Evolutionary conservation across 176 grass and related monocot genomes (phyloP), one percentile per base, ranked within the genome.

Genomic region (Cenchrus fungigraminus): DNA sequence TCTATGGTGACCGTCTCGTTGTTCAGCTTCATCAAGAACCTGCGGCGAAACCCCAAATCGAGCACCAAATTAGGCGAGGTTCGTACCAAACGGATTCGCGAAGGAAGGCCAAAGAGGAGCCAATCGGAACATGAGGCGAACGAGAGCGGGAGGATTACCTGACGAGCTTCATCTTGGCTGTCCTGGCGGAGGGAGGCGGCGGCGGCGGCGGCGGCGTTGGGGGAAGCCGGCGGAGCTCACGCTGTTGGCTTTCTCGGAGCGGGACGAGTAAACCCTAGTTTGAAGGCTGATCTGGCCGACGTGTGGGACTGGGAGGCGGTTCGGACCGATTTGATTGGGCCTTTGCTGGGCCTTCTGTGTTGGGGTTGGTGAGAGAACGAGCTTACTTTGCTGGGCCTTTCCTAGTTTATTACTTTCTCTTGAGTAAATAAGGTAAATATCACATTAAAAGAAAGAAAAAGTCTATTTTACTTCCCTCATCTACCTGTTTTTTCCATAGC

Each of bases 11-110:
- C 95, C 51, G 92, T 98, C 85, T 98, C 92, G 66, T 98, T 98
- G 95, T 95, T 95, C 71, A 98, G 73, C 92, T 98, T 98, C 95
- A 95, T 98, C 87, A 98, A 82, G 79, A 98, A 98, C 85, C 95
- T 98, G 86, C 58, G 55, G 20, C 4, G 8, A 74, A 87, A 45
- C 31, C 44, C 77, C 82, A 85, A 83, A 77, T 91, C 86, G 17
- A 64, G 66, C 47, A 68, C 68, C 17, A 45, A 61, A 79, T 59
- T 50, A 53, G 44, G 77, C 65, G 78, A 61, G 61, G 56, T 45
- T 91, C 45, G 13, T 46, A 67, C 44, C 66, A 32, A 46, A 77
- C 28, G 32, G 62, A 82, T 63, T 58, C 40, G 57, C 51, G 6
- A 69, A 78, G 65, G 17, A 53, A 49, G 46, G 17, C 60, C 16